phyloP scores from a whole-genome alignment of 208 protist genomes.

The Trypanosoma mega region DNA sequence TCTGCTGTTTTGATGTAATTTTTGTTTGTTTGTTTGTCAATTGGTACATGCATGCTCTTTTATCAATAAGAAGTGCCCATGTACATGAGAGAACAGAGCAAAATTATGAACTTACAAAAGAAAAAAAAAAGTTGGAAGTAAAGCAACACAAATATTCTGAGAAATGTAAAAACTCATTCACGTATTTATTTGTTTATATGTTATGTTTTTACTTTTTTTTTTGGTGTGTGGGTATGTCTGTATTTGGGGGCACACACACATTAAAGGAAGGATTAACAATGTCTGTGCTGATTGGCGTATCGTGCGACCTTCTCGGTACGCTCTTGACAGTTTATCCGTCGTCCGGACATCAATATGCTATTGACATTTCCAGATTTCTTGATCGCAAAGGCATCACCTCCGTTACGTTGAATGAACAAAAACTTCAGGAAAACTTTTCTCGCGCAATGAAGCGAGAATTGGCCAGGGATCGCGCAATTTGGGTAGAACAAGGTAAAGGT shows the following conservation, averaged over 20 bases:
- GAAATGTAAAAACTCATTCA: not conserved
- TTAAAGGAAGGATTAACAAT: conserved; percentile 6
- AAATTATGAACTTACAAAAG: too few relatives aligned
- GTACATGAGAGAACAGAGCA: too few relatives aligned
- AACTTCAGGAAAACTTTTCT: conserved; percentile 8
- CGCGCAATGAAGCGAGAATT: conserved; percentile 17
- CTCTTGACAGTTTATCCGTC: conserved; percentile 47
- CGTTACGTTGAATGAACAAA: conserved; percentile 3
- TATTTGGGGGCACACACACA: not conserved
- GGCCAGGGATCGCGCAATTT: conserved; percentile 10
- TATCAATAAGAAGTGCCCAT: too few relatives aligned
- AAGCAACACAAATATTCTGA: conserved; percentile 4
- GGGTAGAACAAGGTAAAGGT: conserved; percentile 10
- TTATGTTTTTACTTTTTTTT: not conserved
- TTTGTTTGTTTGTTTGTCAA: too few relatives aligned
- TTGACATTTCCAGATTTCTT: conserved; percentile 44
- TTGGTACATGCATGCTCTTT: too few relatives aligned
- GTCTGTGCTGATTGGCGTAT: conserved; percentile 33
- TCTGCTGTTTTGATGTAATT: too few relatives aligned
- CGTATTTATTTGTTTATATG: not conserved
- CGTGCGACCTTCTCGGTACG: conserved; percentile 66
- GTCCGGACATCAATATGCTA: conserved; percentile 62
- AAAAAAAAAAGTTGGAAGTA: not conserved
- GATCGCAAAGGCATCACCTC: conserved; percentile 24
- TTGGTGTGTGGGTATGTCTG: not conserved